Conservation (phyloP, 192 early-diverging fungal genomes). For the Mortierella antarctica region DNA sequence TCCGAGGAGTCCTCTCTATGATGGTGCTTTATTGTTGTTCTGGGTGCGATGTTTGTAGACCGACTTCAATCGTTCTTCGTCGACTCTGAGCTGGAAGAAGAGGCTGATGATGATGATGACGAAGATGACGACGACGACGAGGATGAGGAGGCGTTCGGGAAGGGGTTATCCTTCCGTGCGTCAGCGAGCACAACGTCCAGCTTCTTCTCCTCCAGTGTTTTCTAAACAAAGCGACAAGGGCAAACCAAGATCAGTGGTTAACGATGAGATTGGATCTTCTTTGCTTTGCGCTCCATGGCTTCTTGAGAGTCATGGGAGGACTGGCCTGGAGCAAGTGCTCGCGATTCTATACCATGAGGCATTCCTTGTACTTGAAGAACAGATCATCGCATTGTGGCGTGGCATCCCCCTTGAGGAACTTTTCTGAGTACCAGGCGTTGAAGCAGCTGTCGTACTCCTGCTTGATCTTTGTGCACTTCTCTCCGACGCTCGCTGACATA, state of each 20-base stretch:
- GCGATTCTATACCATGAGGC: slow-evolving; percentile 74
- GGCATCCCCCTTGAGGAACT: slow-evolving; percentile 89
- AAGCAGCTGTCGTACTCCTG: slow-evolving; percentile 92
- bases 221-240: slow-evolving; percentile 48
- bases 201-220: slow-evolving; percentile 83
- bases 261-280: not conserved
- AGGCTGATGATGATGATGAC: slow-evolving; percentile 13
- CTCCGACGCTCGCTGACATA: slow-evolving; percentile 73
- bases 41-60: too few relatives aligned
- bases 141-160: slow-evolving; percentile 44
- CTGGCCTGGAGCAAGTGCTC: not conserved
- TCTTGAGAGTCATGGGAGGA: not conserved
- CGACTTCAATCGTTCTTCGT: slow-evolving; percentile 10
- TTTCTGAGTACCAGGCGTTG: slow-evolving; percentile 96
- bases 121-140: slow-evolving; percentile 13
- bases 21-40: too few relatives aligned
- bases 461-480: slow-evolving; percentile 83
- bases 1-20: too few relatives aligned
- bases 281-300: not conserved
- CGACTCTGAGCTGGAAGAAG: slow-evolving; percentile 19
- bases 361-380: slow-evolving; percentile 86
- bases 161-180: slow-evolving; percentile 82
- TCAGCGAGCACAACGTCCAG: slow-evolving; percentile 87
- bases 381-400: slow-evolving; percentile 84
- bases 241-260: not conserved